Evolutionary conservation across 192 early-diverging fungal genomes (phyloP).

Genomic region (Linnemannia elongata): DNA sequence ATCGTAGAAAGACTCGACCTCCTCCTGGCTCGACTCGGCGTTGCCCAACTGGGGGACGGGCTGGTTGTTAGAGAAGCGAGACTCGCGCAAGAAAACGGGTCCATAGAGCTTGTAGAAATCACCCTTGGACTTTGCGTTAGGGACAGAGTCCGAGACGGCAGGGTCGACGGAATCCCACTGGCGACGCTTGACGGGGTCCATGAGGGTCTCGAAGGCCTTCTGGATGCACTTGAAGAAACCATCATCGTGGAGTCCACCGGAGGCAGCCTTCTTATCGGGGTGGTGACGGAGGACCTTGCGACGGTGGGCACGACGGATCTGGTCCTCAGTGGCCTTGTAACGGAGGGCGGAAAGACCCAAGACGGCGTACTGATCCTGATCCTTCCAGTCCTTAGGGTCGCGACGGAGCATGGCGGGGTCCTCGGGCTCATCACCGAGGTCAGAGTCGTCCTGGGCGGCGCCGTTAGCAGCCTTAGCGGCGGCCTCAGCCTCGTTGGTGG

Average conservation of each 20-base stretch:
- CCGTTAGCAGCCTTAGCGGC: conserved; percentile 49
- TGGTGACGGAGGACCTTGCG: conserved; percentile 98
- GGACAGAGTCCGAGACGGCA: conserved; percentile 78
- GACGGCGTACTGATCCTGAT: conserved; percentile 97
- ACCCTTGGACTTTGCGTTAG: conserved; percentile 80
- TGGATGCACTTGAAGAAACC: conserved; percentile 99
- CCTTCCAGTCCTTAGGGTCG: conserved; percentile 97
- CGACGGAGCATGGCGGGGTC: conserved; percentile 75
- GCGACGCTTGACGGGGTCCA: conserved; percentile 87
- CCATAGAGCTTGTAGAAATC: conserved; percentile 86
- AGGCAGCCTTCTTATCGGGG: conserved; percentile 97
- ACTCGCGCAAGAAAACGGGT: conserved; percentile 89
- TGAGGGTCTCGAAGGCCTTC: conserved; percentile 92
- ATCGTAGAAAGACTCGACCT: conserved; percentile 86
- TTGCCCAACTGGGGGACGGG: conserved; percentile 90
- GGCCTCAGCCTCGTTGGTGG: conserved; percentile 60
- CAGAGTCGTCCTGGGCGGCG: conserved; percentile 67
- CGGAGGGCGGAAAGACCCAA: conserved; percentile 92
- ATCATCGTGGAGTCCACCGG: conserved; percentile 86
- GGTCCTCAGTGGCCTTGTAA: conserved; percentile 90
- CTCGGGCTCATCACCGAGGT: conserved; percentile 89
- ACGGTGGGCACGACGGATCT: conserved; percentile 92
- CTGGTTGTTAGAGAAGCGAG: conserved; percentile 92
- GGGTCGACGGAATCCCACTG: conserved; percentile 98
- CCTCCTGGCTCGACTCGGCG: conserved; percentile 67